These are phyloP conservation scores for Umbelopsis sp. DNA, from an alignment of 192 early-diverging fungal genomes.

Conservation along the genomic window DNA sequence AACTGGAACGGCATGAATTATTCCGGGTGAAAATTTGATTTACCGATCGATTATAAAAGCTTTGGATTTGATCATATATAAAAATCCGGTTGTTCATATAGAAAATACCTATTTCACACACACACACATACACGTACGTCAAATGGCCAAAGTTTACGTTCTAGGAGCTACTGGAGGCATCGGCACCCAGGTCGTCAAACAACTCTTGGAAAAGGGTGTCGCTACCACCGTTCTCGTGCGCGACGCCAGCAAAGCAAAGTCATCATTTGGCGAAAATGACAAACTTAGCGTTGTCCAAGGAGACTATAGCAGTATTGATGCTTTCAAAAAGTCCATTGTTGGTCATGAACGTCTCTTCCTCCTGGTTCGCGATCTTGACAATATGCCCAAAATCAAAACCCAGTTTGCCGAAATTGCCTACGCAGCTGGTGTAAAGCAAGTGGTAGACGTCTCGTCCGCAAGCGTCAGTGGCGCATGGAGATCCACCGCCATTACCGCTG, in stretches of 20 bases:
- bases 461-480: not conserved
- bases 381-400: not conserved
- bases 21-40: no score
- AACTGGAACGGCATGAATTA: no score
- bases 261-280: conserved; percentile 10
- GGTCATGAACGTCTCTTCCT: conserved; percentile 28
- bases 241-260: conserved; percentile 2
- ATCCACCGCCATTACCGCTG: not conserved
- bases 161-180: conserved; percentile 27
- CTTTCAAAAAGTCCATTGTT: conserved; percentile 1
- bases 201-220: conserved; percentile 2
- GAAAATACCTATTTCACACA: no score
- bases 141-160: conserved; percentile 11
- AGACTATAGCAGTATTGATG: not conserved
- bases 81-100: no score
- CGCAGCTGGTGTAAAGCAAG: conserved; percentile 22
- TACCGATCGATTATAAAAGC: no score
- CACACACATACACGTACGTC: no score
- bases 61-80: no score
- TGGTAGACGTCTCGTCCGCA: conserved; percentile 13
- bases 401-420: conserved; percentile 5
- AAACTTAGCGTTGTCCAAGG: conserved; percentile 15
- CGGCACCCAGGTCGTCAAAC: not conserved
- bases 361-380: not conserved
- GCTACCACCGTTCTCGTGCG: conserved; percentile 13